These are phyloP conservation scores for Kalmusia sp. DNA, from an alignment of 2,329 filamentous ascomycete species.

Conservation along the genomic window DNA sequence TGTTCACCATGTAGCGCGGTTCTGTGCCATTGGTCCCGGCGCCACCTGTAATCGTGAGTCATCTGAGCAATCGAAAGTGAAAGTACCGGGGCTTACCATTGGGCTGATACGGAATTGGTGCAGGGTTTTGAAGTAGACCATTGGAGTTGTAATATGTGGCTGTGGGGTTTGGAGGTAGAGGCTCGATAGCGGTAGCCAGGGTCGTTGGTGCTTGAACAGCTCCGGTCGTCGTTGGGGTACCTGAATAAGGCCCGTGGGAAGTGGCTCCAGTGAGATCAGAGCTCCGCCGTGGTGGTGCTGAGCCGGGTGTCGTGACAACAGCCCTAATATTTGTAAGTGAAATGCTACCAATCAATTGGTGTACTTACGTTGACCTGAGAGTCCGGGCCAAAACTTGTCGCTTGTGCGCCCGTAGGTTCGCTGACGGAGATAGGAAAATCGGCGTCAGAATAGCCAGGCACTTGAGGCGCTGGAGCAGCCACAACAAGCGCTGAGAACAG, in stretches of 20 bases:
- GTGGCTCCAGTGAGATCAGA: conserved; percentile 64
- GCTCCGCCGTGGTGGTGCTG: conserved; percentile 55
- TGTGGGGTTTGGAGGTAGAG: conserved; percentile 64
- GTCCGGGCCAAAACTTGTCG: conserved; percentile 53
- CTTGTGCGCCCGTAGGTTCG: conserved; percentile 40
- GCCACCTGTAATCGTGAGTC: conserved; percentile 56
- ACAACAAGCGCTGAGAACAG: conserved; percentile 44
- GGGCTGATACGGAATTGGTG: conserved; percentile 76
- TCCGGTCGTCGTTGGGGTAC: conserved; percentile 72
- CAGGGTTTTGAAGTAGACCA: conserved; percentile 69
- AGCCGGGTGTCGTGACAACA: conserved; percentile 36
- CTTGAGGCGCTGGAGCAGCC: conserved; percentile 50
- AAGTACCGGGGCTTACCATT: conserved; percentile 49
- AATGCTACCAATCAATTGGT: not conserved
- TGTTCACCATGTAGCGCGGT: conserved; percentile 78
- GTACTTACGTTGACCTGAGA: conserved; percentile 44
- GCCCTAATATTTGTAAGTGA: no score
- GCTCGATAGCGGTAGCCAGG: conserved; percentile 64
- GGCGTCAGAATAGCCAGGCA: conserved; percentile 54
- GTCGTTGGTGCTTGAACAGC: conserved; percentile 66
- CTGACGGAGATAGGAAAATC: conserved; percentile 51
- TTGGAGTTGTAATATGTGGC: conserved; percentile 76
- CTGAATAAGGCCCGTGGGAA: conserved; percentile 72
- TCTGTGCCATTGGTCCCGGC: conserved; percentile 78
- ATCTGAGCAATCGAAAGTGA: not conserved